These are phyloP conservation scores for Fusarium albosuccineum DNA, from an alignment of 2,329 filamentous ascomycete species.

Conservation along the genomic window DNA sequence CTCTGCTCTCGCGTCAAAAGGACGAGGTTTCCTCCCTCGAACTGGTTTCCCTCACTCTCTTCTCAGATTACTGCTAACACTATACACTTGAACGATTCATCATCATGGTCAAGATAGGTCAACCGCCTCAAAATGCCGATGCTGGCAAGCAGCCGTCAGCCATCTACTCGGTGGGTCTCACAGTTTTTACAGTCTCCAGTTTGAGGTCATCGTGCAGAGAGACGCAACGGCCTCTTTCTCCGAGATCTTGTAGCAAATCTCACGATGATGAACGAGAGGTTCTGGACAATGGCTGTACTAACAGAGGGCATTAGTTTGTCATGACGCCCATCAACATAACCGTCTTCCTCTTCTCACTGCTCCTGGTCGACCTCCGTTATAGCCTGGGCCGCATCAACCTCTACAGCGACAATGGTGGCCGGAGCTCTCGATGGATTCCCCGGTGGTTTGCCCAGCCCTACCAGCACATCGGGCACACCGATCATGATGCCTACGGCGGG, in stretches of 20 bases:
- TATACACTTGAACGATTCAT: background rate
- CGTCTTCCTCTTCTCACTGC: constrained; percentile 74
- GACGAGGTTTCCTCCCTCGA: background rate
- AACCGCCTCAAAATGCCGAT: constrained; percentile 12
- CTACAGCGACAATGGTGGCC: constrained; percentile 49
- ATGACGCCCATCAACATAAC: constrained; percentile 74
- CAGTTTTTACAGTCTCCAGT: background rate
- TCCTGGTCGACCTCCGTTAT: constrained; percentile 71
- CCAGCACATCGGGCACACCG: constrained; percentile 45
- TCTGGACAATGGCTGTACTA: constrained; percentile 6
- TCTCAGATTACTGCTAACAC: background rate
- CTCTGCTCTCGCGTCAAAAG: background rate
- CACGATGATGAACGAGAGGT: constrained; percentile 6
- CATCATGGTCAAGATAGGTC: constrained; percentile 29
- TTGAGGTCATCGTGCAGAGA: constrained; percentile 5
- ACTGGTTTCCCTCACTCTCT: background rate
- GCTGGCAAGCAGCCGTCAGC: constrained; percentile 35
- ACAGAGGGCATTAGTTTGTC: constrained; percentile 55
- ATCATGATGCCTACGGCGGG: constrained; percentile 43
- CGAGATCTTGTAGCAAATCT: background rate
- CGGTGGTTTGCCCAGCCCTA: constrained; percentile 54
- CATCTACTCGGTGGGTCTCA: constrained; percentile 45
- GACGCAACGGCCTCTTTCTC: no score
- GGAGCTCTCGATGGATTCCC: constrained; percentile 32
- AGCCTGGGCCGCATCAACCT: constrained; percentile 61